phyloP scores from a whole-genome alignment of 441 rosid species.

The Metrosideros polymorpha region DNA sequence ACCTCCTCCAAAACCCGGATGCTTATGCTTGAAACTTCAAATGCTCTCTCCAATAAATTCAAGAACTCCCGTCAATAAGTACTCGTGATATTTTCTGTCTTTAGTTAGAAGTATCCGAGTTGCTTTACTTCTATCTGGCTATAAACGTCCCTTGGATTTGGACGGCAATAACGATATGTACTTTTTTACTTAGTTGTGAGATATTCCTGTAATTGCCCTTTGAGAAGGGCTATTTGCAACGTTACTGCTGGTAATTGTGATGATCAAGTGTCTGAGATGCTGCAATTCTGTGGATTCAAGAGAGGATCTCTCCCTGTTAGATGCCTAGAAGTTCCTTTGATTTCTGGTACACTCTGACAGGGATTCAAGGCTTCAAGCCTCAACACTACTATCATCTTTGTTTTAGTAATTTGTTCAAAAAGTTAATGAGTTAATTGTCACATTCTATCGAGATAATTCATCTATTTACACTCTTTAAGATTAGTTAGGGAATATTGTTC shows the following conservation, averaged over 20 bases:
- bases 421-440: background rate
- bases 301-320: background rate
- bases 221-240: background rate
- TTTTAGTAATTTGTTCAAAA: background rate
- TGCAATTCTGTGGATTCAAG: background rate
- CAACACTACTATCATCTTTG: background rate
- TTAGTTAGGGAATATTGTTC: too few species aligned
- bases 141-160: background rate
- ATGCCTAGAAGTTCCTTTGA: background rate
- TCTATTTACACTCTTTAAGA: too few species aligned
- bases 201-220: background rate
- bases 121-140: background rate
- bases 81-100: background rate
- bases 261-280: background rate
- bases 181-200: background rate
- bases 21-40: background rate
- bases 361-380: background rate
- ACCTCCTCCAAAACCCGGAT: background rate
- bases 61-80: background rate
- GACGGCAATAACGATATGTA: background rate
- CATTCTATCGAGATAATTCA: background rate
- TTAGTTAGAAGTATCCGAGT: background rate
- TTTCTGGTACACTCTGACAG: background rate
- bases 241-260: background rate
- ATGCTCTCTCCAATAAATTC: background rate